Evolutionary conservation across 306 rosid genomes (phyloP).

Genomic region (Trifolium repens): DNA sequence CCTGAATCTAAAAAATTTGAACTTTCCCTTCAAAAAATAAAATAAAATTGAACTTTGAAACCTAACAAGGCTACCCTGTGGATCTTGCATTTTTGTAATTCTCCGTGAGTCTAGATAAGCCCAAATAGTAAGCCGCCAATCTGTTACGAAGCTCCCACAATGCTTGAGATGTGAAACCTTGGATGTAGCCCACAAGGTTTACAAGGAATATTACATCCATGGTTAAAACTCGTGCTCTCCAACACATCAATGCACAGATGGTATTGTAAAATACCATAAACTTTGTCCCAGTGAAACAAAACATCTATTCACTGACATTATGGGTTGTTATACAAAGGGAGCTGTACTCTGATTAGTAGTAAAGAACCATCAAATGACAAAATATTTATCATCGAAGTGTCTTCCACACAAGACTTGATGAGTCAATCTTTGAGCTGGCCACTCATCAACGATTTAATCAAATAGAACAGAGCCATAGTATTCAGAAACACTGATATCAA

Average conservation of each 20-base stretch:
- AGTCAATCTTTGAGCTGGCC: constrained; percentile 31
- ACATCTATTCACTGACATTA: constrained; percentile 11
- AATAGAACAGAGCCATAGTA: constrained; percentile 9
- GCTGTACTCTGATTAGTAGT: constrained; percentile 24
- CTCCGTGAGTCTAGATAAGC: constrained; percentile 19
- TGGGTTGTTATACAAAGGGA: constrained; percentile 1
- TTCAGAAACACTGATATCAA: background rate
- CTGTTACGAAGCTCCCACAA: constrained; percentile 33
- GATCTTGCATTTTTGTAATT: constrained; percentile 29
- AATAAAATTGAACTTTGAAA: constrained; percentile 35
- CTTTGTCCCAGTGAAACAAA: constrained; percentile 38
- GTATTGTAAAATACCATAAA: constrained; percentile 31
- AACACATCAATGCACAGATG: constrained; percentile 28
- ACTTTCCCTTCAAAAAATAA: background rate
- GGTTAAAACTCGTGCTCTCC: constrained; percentile 40
- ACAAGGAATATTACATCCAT: constrained; percentile 29
- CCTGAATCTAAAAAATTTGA: constrained; percentile 27
- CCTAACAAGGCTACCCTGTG: constrained; percentile 35
- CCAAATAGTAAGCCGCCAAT: constrained; percentile 19
- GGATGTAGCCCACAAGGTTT: constrained; percentile 10
- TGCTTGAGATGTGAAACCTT: constrained; percentile 38
- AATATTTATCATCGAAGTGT: constrained; percentile 10
- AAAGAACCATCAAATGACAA: constrained; percentile 28
- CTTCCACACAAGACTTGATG: constrained; percentile 23
- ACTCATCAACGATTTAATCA: constrained; percentile 31